Percentiles rank a stretch among this genome's conserved stretches.
phyloP scores from a whole-genome alignment of 306 rosid genomes.

The Lablab purpureus region DNA sequence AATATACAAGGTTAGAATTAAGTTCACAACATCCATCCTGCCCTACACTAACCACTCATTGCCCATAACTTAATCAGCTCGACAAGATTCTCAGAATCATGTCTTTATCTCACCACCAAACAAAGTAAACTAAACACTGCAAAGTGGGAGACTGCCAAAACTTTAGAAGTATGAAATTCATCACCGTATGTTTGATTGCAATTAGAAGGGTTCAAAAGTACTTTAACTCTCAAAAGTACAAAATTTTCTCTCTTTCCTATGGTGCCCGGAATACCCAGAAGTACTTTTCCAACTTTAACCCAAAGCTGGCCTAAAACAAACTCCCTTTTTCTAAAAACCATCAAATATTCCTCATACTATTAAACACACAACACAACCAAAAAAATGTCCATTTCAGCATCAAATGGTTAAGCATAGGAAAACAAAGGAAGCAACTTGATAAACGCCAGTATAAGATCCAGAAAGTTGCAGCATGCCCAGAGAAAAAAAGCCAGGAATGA shows the following conservation, averaged over 20 bases:
- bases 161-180: not conserved
- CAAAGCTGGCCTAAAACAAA: not conserved
- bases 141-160: not conserved
- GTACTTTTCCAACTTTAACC: not conserved
- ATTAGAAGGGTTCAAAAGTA: not conserved
- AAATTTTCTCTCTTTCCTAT: not conserved
- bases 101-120: not conserved
- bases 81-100: not conserved
- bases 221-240: not conserved
- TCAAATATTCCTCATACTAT: not conserved
- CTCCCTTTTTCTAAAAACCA: not conserved
- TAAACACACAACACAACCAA: not conserved
- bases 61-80: not conserved
- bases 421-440: conserved; percentile 20
- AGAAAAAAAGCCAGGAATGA: not conserved
- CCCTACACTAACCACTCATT: not conserved
- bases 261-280: not conserved
- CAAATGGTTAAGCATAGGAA: not conserved
- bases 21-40: not conserved
- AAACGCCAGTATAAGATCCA: conserved; percentile 45
- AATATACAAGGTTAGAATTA: not conserved
- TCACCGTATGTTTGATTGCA: not conserved
- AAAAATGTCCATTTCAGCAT: not conserved
- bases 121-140: not conserved
- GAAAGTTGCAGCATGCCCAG: not conserved